Evolutionary conservation across 192 early-diverging fungal species (phyloP).

Genomic region (Mortierella claussenii): DNA sequence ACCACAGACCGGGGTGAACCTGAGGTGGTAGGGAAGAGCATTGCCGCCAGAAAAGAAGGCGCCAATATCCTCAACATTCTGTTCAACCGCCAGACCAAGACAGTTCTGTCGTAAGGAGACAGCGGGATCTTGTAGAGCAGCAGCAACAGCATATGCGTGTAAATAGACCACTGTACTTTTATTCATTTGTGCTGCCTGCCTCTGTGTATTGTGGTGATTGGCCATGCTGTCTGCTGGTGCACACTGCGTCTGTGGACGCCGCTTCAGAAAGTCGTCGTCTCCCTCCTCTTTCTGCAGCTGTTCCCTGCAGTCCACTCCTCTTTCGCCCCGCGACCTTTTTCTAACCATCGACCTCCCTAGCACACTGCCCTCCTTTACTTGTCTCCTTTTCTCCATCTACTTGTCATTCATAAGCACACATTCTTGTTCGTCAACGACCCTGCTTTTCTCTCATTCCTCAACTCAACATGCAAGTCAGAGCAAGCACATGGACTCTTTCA

Average conservation of each 20-base stretch:
- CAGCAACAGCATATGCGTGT: not conserved
- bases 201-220: too few relatives aligned
- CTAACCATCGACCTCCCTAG: too few relatives aligned
- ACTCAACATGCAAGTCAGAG: not conserved
- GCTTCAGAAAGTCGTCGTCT: too few relatives aligned
- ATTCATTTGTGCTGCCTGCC: too few relatives aligned
- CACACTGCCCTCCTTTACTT: not conserved
- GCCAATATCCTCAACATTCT: conserved; percentile 22
- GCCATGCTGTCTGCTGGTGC: too few relatives aligned
- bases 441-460: not conserved
- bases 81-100: conserved; percentile 32
- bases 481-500: not conserved
- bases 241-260: too few relatives aligned
- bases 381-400: not conserved
- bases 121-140: not conserved
- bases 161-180: too few relatives aligned
- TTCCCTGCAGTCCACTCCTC: too few relatives aligned
- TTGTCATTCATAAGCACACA: not conserved
- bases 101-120: conserved; percentile 16
- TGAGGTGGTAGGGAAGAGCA: not conserved
- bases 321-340: too few relatives aligned
- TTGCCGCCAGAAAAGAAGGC: not conserved
- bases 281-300: too few relatives aligned
- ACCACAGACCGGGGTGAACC: conserved; percentile 22
- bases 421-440: too few relatives aligned